These are phyloP conservation scores for Pythium phragmitis DNA, from an alignment of 352 stramenopile species.

Conservation along the genomic window DNA sequence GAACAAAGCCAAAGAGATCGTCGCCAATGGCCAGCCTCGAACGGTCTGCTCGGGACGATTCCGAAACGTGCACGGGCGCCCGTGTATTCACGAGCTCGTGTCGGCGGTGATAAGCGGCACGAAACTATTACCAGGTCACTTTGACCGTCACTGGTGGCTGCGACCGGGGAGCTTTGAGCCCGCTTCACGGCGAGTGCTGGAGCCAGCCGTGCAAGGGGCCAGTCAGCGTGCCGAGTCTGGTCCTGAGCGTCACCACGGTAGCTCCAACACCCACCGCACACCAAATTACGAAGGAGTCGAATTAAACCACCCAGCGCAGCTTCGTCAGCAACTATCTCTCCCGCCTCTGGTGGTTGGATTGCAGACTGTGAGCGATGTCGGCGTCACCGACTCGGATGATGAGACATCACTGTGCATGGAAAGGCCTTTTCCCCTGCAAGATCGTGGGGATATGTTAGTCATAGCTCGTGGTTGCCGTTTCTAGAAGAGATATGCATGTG, in stretches of 20 bases:
- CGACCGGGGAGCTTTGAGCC: background rate
- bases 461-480: too few species aligned
- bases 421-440: background rate
- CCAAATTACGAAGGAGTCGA: background rate
- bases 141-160: background rate
- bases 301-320: background rate
- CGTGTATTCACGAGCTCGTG: background rate
- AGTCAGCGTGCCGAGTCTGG: background rate
- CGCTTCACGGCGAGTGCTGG: background rate
- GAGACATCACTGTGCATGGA: background rate
- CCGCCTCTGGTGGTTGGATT: background rate
- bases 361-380: background rate
- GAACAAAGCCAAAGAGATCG: background rate
- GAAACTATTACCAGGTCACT: background rate
- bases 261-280: background rate
- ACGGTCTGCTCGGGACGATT: background rate
- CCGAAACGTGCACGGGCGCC: background rate
- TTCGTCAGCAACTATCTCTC: background rate
- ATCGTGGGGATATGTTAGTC: background rate
- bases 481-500: too few species aligned
- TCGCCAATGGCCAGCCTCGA: background rate
- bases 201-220: background rate
- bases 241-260: background rate
- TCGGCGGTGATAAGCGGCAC: background rate
- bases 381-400: background rate